Base-by-base conservation (phyloP, 202 grass and related monocot species). In the Zoysia matrella region DNA sequence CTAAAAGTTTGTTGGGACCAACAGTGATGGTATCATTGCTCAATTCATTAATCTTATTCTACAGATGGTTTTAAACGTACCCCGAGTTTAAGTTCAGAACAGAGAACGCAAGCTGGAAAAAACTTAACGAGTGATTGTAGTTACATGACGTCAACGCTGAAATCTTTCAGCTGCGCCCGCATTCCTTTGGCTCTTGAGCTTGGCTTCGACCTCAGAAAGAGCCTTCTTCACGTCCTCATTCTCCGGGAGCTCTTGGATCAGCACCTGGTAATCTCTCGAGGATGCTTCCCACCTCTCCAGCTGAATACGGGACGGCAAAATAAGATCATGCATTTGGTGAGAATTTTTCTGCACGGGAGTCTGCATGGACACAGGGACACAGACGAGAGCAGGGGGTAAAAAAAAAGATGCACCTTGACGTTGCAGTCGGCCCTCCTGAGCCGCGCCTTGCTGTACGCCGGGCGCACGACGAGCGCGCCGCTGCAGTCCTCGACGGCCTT, bases 211-310 rank as follows among this genome's bases (percentile, higher is more conserved):
- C 69, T 96, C 87, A 7, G 87, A 86, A 1, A 98, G 78, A 4
- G 86, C 84, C 86, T 82, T 91, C 64, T 78, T 89, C 69, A 96
- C 87, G 62, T 94, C 91, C 77, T 96, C 91, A 12, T 96, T 95
- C 81, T 87, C 93, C 6, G 93, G 93, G 40, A 94, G 86, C 56
- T 95, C 91, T 90, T 93, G 92, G 67, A 94, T 63, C 71, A 99
- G 61, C 77, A 94, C 85, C 77, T 92, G 80, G 75, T 96, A 99
- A 85, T 99, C 96, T 86, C 87, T 91, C 76, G 90, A 47, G 3
- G 89, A 87, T 55, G 93, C 93, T 69, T 99, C 91, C 96, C 96
- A 96, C 8, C 88, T 99, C 79, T 96, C 89, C 89, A 96, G 30
- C 96, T 99, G 63, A 82, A 42, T 65, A 88, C n/a, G 60, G 2